Conservation (phyloP, 345 rosid species). For the Syzygium jambos region DNA sequence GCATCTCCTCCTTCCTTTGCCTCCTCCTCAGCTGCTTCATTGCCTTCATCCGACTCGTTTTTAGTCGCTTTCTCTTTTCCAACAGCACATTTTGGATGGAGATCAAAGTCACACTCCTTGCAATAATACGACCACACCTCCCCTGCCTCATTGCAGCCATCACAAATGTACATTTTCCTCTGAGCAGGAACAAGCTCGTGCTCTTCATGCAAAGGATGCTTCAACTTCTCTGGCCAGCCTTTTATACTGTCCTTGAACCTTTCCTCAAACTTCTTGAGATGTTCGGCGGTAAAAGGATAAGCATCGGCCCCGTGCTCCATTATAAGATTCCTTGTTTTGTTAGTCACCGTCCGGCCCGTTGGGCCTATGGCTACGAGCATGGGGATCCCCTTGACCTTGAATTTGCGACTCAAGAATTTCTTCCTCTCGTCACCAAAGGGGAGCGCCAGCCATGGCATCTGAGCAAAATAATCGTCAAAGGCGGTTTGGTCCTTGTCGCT, state of each 20-base stretch:
- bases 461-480: conserved; percentile 15
- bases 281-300: conserved; percentile 29
- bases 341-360: conserved; percentile 20
- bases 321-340: conserved; percentile 14
- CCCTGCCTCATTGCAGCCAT: conserved; percentile 15
- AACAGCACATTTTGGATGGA: conserved; percentile 53
- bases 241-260: conserved; percentile 45
- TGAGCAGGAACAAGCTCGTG: conserved; percentile 43
- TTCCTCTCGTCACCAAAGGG: conserved; percentile 31
- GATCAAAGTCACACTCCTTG: conserved; percentile 50
- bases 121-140: conserved; percentile 47
- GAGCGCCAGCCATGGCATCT: conserved; percentile 38
- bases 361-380: conserved; percentile 27
- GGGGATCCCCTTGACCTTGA: conserved; percentile 30
- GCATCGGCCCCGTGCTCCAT: conserved; percentile 25
- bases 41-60: not conserved
- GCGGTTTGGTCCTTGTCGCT: conserved; percentile 29
- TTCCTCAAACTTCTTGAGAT: conserved; percentile 11
- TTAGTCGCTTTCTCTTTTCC: conserved; percentile 1
- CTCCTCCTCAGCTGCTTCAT: not conserved
- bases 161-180: not conserved
- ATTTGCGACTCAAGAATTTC: conserved; percentile 13
- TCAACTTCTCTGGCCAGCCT: conserved; percentile 67
- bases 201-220: conserved; percentile 48
- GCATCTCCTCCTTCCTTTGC: not conserved